phyloP scores from a whole-genome alignment of 306 rosid genomes.

The Begonia fuchsioides region DNA sequence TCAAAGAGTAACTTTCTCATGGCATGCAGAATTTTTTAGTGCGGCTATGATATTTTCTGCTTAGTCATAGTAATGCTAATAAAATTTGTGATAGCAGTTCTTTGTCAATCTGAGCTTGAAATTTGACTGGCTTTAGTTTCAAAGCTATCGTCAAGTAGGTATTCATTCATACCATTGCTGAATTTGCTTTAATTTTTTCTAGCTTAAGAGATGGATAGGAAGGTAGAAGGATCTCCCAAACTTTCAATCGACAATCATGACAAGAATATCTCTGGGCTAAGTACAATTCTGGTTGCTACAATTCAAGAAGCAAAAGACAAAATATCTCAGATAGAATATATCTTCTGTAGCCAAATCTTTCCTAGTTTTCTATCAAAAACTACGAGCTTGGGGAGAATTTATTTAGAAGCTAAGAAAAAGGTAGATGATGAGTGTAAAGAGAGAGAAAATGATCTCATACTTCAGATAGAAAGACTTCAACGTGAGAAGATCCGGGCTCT shows the following conservation, averaged over 20 bases:
- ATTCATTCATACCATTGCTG: no score
- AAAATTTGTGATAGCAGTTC: no score
- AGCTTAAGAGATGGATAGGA: conserved; percentile 21
- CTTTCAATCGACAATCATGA: conserved; percentile 19
- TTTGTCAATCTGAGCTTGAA: no score
- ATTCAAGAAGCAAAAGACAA: conserved; percentile 74
- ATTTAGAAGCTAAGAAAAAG: conserved; percentile 18
- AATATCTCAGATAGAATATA: conserved; percentile 60
- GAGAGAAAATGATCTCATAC: conserved; percentile 23
- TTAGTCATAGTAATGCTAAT: no score
- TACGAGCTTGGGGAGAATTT: conserved; percentile 18
- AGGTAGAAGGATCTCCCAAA: conserved; percentile 17
- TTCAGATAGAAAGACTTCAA: conserved; percentile 20
- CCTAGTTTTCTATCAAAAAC: conserved; percentile 41
- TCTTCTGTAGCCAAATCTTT: conserved; percentile 60
- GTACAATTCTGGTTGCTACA: conserved; percentile 73
- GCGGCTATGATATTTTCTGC: no score
- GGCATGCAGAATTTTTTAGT: no score
- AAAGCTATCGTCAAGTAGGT: no score
- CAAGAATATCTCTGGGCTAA: conserved; percentile 36
- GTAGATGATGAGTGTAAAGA: conserved; percentile 23
- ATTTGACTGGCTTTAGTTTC: no score
- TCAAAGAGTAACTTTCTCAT: no score
- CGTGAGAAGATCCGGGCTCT: conserved; percentile 19
- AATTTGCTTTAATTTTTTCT: not conserved